Percentiles rank a stretch among this genome's conserved stretches.
Conservation (phyloP, 2,329 filamentous ascomycete species). For the Beauveria rudraprayagi region DNA sequence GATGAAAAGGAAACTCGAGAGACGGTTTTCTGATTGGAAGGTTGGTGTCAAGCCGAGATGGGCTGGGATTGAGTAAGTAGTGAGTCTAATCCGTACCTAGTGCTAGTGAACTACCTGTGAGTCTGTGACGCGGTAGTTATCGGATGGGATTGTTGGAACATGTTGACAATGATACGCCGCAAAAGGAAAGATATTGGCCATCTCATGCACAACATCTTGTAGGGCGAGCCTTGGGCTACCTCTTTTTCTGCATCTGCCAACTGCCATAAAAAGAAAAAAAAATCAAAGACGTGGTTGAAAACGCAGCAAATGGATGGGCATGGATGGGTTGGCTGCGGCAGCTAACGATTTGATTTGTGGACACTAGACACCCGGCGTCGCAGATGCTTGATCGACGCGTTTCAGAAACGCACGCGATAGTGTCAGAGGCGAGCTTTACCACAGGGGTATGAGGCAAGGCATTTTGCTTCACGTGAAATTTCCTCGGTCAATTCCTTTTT, state of each 20-base stretch:
- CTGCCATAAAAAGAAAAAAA: background rate
- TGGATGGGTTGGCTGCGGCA: background rate
- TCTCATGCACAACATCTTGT: no score
- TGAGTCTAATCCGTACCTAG: no score
- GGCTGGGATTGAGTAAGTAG: background rate
- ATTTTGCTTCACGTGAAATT: background rate
- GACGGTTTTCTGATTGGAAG: background rate
- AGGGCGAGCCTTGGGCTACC: background rate
- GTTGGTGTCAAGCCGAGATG: background rate
- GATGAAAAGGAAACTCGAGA: no score
- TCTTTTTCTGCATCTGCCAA: background rate
- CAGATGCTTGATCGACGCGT: conserved; percentile 1
- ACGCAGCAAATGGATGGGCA: background rate
- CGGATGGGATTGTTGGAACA: no score
- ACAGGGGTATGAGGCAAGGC: conserved; percentile 1
- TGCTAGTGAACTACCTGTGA: no score
- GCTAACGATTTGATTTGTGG: background rate
- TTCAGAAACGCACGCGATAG: conserved; percentile 1
- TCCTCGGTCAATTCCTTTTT: background rate
- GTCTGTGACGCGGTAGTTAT: background rate
- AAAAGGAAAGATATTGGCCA: no score
- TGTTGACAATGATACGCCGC: no score
- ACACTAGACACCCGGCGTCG: conserved; percentile 5
- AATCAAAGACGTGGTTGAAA: background rate
- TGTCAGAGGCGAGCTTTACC: background rate